Evolutionary conservation across 73 alveolate species (phyloP), one percentile per base, ranked within the genome.

Genomic region (Tetrahymena borealis): DNA sequence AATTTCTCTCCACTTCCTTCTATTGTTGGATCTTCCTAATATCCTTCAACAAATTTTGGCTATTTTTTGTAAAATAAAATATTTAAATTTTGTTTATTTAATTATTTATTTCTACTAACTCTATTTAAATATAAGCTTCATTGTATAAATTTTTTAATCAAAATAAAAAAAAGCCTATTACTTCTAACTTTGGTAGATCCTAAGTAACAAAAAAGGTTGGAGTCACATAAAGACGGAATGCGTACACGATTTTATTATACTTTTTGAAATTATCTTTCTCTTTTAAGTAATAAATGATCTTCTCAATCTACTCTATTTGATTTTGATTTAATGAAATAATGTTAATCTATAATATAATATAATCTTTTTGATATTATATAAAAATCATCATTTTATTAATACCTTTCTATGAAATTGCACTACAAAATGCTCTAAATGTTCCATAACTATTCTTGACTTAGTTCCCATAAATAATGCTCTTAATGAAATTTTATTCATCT

Each of bases 1-100:
- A 93, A 36, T 33, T 93, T 93, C 79, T 93, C 95, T 15, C 95
- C 95, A 93, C 93, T 93, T 93, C 95, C 95, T 93, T 93, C 95
- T 16, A 93, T 38, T 36, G 95, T 93, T 78, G 90, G 93, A 93
- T 93, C 95, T 85, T 93, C 95, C 32, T 85, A 77, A 33, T 32
- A 93, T n/a, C 95, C 95, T 85, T 93, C 93, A 24, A 93, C 39
- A 60, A 60, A 60, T 6, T 60, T 60, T 5, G 85, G 85, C 85
- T 60, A n/a, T 24, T 60, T 60, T 60, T 24, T 2, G 1, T 2
- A 60, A 9, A 24, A 20, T 15, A 8, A 60, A 24, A 24, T 60
- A 15, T 35, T 7, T 3, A 13, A 60, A 18, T 13, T 28, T 10
- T 15, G 2, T 24, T 24, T 7, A 60, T 5, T 15, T 20, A 18